Conservation (phyloP, 805 yeast species). For the Clavispora santaluciae region DNA sequence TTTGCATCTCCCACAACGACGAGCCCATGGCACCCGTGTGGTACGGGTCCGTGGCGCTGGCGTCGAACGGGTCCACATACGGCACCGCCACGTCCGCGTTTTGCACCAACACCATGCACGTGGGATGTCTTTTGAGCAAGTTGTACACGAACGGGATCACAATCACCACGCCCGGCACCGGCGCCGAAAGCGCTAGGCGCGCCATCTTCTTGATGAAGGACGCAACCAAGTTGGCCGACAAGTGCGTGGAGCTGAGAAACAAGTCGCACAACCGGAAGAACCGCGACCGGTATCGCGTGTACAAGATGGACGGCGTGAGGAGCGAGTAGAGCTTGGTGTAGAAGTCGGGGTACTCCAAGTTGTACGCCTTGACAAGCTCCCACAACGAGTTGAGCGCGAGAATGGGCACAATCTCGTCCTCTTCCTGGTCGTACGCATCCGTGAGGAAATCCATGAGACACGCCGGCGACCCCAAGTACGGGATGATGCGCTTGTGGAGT, state of each 20-base stretch:
- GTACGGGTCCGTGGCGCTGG: conserved; percentile 66
- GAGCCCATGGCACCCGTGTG: conserved; percentile 75
- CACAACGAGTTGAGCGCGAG: conserved; percentile 84
- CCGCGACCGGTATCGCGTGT: conserved; percentile 76
- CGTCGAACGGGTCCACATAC: conserved; percentile 62
- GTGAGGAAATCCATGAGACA: conserved; percentile 90
- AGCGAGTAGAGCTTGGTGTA: conserved; percentile 76
- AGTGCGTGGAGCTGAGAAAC: conserved; percentile 81
- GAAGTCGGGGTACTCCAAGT: conserved; percentile 89
- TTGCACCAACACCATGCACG: conserved; percentile 88
- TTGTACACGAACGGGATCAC: conserved; percentile 90
- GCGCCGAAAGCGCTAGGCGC: conserved; percentile 66
- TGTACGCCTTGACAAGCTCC: conserved; percentile 73
- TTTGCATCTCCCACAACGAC: conserved; percentile 88
- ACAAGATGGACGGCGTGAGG: conserved; percentile 69
- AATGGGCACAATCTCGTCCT: conserved; percentile 54
- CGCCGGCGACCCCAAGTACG: conserved; percentile 74
- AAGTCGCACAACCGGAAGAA: conserved; percentile 83
- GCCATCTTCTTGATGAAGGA: conserved; percentile 84
- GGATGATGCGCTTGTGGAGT: conserved; percentile 80
- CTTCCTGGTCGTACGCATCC: conserved; percentile 61
- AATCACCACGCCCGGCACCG: conserved; percentile 85
- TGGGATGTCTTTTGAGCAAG: conserved; percentile 83
- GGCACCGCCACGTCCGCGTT: conserved; percentile 26
- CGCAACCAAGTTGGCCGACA: conserved; percentile 78